phyloP scores from a whole-genome alignment of 1,284 basidiomycete species.

The Fomes fomentarius region DNA sequence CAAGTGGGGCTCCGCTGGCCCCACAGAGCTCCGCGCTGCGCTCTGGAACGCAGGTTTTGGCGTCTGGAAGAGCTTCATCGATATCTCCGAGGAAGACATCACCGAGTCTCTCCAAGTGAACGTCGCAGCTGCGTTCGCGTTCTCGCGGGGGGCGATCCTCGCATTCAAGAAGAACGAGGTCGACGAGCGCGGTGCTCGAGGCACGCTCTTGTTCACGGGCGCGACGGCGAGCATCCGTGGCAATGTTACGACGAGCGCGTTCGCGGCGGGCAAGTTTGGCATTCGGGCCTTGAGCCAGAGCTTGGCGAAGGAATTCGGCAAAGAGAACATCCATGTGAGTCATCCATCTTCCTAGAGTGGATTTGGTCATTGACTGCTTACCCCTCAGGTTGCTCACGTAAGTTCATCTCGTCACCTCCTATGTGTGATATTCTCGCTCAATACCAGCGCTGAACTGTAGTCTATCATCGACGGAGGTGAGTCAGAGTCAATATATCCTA shows the following conservation, averaged over 20 bases:
- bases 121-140: constrained; percentile 66
- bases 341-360: not conserved
- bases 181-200: constrained; percentile 47
- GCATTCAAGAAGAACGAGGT: constrained; percentile 64
- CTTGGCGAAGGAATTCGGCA: constrained; percentile 78
- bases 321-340: constrained; percentile 74
- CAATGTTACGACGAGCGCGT: constrained; percentile 62
- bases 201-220: constrained; percentile 77
- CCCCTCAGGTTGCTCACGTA: constrained; percentile 59
- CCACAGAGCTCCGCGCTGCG: constrained; percentile 59
- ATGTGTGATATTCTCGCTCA: too few relatives aligned
- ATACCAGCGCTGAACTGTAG: too few relatives aligned
- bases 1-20: constrained; percentile 41
- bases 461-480: constrained; percentile 43
- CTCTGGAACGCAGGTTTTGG: constrained; percentile 65
- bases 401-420: too few relatives aligned
- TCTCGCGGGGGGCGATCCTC: constrained; percentile 63
- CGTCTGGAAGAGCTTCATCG: constrained; percentile 68
- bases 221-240: constrained; percentile 73
- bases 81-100: constrained; percentile 62
- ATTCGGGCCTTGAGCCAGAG: constrained; percentile 72
- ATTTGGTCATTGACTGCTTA: not conserved
- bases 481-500: not conserved
- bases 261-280: constrained; percentile 70
- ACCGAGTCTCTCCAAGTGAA: constrained; percentile 51